These are phyloP conservation scores for Lodderomyces jiufengensis DNA, from an alignment of 1,139 yeast species.

Conservation along the genomic window DNA sequence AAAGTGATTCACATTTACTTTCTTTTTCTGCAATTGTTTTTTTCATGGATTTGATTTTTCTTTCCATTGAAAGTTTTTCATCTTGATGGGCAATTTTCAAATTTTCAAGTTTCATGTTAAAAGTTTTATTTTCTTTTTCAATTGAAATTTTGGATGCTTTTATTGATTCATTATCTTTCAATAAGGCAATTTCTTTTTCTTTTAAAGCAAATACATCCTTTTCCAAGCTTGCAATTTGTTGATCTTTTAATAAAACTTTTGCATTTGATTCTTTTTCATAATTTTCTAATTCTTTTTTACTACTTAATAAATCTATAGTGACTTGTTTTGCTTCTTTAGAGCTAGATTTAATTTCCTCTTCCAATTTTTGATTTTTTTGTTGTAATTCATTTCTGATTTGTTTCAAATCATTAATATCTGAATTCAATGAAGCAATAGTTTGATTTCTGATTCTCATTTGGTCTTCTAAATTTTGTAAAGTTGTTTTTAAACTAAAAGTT, in stretches of 20 bases:
- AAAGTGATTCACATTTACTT: slow-evolving; percentile 4
- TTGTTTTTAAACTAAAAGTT: too few species aligned
- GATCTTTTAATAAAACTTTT: background rate
- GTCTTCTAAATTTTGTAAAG: background rate
- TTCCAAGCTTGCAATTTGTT: background rate
- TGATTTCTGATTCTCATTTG: slow-evolving; percentile 1
- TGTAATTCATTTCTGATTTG: background rate
- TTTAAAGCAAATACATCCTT: slow-evolving; percentile 2
- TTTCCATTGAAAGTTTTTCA: slow-evolving; percentile 5
- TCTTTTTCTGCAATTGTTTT: slow-evolving; percentile 7
- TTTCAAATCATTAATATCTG: background rate
- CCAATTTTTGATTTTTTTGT: background rate
- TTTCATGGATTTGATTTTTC: slow-evolving; percentile 5
- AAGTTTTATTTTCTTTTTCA: background rate
- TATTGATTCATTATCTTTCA: background rate
- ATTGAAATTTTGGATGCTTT: too few species aligned
- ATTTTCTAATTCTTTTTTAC: background rate
- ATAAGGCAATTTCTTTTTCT: slow-evolving; percentile 1
- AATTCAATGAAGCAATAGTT: background rate
- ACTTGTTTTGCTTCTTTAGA: background rate
- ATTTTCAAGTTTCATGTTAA: background rate
- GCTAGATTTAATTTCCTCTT: too few species aligned
- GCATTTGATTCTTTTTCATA: slow-evolving; percentile 1
- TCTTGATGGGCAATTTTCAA: slow-evolving; percentile 1
- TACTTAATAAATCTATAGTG: background rate